Evolutionary conservation across 257 asterid species (phyloP), one percentile per base, ranked within the genome.

Genomic region (Lycium ferocissimum): DNA sequence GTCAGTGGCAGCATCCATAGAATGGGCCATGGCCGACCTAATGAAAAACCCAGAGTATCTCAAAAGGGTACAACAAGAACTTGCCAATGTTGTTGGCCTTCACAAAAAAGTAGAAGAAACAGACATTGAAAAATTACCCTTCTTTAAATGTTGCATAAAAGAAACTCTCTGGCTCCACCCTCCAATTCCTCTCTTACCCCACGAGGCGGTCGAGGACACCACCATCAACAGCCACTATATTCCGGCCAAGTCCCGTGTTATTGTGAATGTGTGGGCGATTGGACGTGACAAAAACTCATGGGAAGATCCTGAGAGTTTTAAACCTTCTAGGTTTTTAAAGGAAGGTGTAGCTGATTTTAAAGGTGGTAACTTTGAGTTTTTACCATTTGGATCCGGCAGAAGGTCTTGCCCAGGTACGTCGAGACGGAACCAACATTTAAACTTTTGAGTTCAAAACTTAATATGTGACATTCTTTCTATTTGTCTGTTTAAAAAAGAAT

Each of bases 141-240:
- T 84, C 82, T 89, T 90, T 57, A 86, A 87, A 0, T 88, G 92
- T 79, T 86, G 90, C 81, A 71, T 87, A 0, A 90, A 90, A 40
- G 92, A 92, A 83, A 89, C 89, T 86, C 91, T 92, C 85, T 89
- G 94, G 47, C 92, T 90, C 85, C 93, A 91, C 89, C 92, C 94
- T 12, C 90, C 93, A 9, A 90, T 89, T 84, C 92, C 94, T 1
- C 78, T 90, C 85, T 89, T 90, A 88, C 91, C 88, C 88, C 93
- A 89, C 88, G 89, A 88, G 82, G 86, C 91, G 49, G 84, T 92
- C 70, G 69, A 79, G 5, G 92, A 72, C 47, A 84, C 79, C 6
- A 78, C 80, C 82, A 7, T 91, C 35, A 81, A 87, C 62, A 93
- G 92, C 61, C 88, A 86, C 88, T 86, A 85, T 87, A 40, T 91